These are phyloP conservation scores for Trichoderma sp. DNA, from an alignment of 2,329 filamentous ascomycete species.

Conservation along the genomic window DNA sequence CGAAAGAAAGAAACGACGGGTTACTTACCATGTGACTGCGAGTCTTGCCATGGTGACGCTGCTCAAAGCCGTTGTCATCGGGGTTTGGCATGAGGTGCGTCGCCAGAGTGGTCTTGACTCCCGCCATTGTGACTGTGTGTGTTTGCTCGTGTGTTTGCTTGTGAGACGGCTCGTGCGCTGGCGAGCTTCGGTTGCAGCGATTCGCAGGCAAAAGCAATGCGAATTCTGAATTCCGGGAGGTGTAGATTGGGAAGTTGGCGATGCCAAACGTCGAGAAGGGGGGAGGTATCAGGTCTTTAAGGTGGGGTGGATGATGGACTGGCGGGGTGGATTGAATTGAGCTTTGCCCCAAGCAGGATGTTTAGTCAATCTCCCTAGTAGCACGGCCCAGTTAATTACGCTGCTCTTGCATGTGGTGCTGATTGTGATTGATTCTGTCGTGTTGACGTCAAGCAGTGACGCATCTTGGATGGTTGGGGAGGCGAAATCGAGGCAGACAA, in stretches of 20 bases:
- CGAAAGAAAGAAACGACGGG: neutral
- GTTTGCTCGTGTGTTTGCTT: neutral
- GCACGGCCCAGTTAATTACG: conserved; percentile 13
- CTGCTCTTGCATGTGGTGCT: neutral
- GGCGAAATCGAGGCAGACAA: neutral
- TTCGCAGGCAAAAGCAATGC: neutral
- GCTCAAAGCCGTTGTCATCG: conserved; percentile 50
- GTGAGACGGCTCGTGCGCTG: conserved; percentile 5
- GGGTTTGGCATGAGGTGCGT: conserved; percentile 72
- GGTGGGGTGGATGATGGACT: conserved; percentile 12
- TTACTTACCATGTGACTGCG: conserved; percentile 78
- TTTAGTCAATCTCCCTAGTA: conserved; percentile 6
- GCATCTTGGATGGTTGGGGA: neutral
- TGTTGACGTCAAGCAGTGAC: conserved; percentile 18
- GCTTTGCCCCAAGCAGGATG: conserved; percentile 20
- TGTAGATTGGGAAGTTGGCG: conserved; percentile 13
- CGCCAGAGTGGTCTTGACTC: conserved; percentile 72
- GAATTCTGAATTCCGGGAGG: neutral
- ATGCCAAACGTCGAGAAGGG: neutral
- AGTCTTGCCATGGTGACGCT: conserved; percentile 78
- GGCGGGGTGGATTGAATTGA: conserved; percentile 22
- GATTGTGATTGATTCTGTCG: neutral
- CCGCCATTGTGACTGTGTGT: conserved; percentile 55
- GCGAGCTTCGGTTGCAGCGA: neutral
- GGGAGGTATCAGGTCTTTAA: conserved; percentile 18